Evolutionary conservation across 164 flowering plant genomes (phyloP).

Genomic region (Piper betle): DNA sequence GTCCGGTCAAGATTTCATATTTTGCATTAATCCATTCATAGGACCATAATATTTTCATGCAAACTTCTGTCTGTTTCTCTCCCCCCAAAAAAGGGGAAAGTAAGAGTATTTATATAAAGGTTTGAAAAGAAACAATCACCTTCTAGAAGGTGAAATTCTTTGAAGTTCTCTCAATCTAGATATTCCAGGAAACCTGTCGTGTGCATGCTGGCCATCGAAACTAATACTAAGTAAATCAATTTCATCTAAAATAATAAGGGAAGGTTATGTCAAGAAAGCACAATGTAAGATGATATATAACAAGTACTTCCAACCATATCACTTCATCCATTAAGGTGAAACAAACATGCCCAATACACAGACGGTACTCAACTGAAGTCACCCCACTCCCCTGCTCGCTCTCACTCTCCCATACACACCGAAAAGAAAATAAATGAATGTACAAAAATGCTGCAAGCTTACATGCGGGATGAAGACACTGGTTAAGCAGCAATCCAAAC

Average conservation of each 20-base stretch:
- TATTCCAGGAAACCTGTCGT: slow-evolving; percentile 82
- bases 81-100: background rate
- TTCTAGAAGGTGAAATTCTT: slow-evolving; percentile 63
- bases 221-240: slow-evolving; percentile 95
- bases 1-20: too few species aligned
- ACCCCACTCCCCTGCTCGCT: background rate
- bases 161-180: slow-evolving; percentile 67
- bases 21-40: background rate
- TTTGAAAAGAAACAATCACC: slow-evolving; percentile 21
- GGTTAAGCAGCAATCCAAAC: slow-evolving; percentile 93
- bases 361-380: background rate
- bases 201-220: slow-evolving; percentile 84
- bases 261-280: background rate
- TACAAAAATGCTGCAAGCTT: slow-evolving; percentile 82
- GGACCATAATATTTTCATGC: background rate
- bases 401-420: too few species aligned
- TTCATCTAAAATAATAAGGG: slow-evolving; percentile 40
- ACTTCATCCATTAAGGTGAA: too few species aligned
- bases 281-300: too few species aligned
- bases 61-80: too few species aligned
- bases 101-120: too few species aligned
- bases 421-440: too few species aligned
- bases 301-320: too few species aligned
- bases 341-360: too few species aligned
- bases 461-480: too few species aligned